These are phyloP conservation scores for Boletellus sp. DNA, from an alignment of 1,284 basidiomycete species.

Conservation along the genomic window DNA sequence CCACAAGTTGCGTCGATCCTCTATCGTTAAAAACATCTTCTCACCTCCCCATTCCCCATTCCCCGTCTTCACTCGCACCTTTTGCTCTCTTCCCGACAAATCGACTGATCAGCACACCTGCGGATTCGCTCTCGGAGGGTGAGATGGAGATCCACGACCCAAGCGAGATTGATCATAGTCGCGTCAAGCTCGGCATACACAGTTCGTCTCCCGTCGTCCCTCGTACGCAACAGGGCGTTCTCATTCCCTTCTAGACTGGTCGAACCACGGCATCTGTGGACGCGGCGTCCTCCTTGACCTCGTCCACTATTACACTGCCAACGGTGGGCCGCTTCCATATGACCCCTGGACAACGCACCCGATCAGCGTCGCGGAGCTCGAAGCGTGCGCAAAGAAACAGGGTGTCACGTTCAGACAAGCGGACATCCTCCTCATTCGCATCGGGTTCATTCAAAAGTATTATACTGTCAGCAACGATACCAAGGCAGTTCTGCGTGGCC, in stretches of 20 bases:
- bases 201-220: constrained; percentile 40
- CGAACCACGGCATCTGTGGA: constrained; percentile 70
- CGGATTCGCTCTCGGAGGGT: constrained; percentile 43
- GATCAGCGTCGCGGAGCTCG: constrained; percentile 54
- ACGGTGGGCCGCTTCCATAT: constrained; percentile 47
- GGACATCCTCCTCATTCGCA: constrained; percentile 59
- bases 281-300: constrained; percentile 71
- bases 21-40: neutral
- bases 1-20: constrained; percentile 44
- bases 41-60: no score
- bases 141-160: constrained; percentile 50
- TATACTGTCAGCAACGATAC: constrained; percentile 43
- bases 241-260: constrained; percentile 51
- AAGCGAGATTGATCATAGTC: constrained; percentile 44
- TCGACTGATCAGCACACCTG: constrained; percentile 40
- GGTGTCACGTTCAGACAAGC: constrained; percentile 56
- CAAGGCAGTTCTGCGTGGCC: constrained; percentile 41
- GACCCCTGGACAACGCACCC: constrained; percentile 63
- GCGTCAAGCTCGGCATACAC: constrained; percentile 61
- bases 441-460: constrained; percentile 66
- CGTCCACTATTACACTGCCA: constrained; percentile 48
- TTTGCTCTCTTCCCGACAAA: no score
- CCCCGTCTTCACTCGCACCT: no score
- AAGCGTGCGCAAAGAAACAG: constrained; percentile 60
- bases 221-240: neutral